Percentiles rank a stretch among this genome's conserved stretches.
Evolutionary conservation across 164 flowering plant species (phyloP).

Genomic region (Vitis labrusca): DNA sequence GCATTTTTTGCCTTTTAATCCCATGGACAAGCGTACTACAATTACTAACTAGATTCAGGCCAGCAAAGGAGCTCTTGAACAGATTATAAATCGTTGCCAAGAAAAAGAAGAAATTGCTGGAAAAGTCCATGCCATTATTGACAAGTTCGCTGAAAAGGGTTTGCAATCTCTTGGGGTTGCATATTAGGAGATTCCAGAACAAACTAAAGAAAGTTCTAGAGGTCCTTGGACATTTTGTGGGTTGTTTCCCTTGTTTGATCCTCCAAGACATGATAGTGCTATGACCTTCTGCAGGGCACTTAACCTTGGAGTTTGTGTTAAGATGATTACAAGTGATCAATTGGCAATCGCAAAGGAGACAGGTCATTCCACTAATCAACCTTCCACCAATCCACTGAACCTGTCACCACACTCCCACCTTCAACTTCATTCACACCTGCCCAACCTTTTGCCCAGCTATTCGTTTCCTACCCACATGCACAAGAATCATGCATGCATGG

Average conservation of each 20-base stretch:
- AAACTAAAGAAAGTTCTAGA: constrained; percentile 50
- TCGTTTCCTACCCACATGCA: too few species aligned
- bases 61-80: constrained; percentile 91
- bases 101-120: constrained; percentile 21
- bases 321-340: constrained; percentile 95
- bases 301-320: constrained; percentile 87
- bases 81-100: constrained; percentile 7
- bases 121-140: too few species aligned
- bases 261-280: constrained; percentile 93
- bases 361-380: too few species aligned
- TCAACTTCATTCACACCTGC: too few species aligned
- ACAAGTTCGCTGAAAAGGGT: too few species aligned
- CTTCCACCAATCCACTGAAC: too few species aligned
- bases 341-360: constrained; percentile 61
- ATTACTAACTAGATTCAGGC: constrained; percentile 79
- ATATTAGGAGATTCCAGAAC: too few species aligned
- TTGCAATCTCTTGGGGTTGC: too few species aligned
- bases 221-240: constrained; percentile 90
- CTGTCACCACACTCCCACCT: too few species aligned
- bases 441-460: too few species aligned
- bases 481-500: too few species aligned
- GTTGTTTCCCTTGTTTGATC: constrained; percentile 82
- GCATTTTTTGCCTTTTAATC: constrained; percentile 24
- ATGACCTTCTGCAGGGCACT: constrained; percentile 89
- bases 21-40: constrained; percentile 85